phyloP scores from a whole-genome alignment of 2,329 filamentous ascomycete species.

The Neobulgaria alba region DNA sequence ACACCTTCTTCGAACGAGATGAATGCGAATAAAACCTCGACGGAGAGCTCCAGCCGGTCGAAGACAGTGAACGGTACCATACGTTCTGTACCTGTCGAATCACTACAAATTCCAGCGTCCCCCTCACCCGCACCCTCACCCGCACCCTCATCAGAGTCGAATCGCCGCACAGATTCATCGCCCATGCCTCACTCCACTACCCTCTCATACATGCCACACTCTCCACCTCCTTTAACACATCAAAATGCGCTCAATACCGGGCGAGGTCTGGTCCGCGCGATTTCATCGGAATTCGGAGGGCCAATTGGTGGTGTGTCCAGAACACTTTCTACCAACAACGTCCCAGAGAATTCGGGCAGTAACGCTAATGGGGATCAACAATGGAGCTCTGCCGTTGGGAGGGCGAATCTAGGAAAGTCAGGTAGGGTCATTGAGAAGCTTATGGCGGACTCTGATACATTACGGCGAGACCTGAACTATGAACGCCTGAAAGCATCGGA shows the following conservation, averaged over 20 bases:
- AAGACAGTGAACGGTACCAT: slow-evolving; percentile 16
- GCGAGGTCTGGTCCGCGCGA: slow-evolving; percentile 17
- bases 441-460: slow-evolving; percentile 69
- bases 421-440: slow-evolving; percentile 73
- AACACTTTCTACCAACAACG: slow-evolving; percentile 14
- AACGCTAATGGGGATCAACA: slow-evolving; percentile 11
- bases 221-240: slow-evolving; percentile 16
- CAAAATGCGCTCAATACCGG: slow-evolving; percentile 17
- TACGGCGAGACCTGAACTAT: slow-evolving; percentile 64
- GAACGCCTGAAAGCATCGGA: slow-evolving; percentile 60
- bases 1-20: slow-evolving; percentile 23
- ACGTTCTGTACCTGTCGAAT: slow-evolving; percentile 23
- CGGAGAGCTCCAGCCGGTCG: neutral
- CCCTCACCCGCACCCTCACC: no score
- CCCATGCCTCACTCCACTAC: slow-evolving; percentile 17
- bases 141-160: no score
- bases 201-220: slow-evolving; percentile 10
- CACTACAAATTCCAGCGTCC: slow-evolving; percentile 5
- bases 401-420: slow-evolving; percentile 64
- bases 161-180: no score
- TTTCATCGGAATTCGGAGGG: slow-evolving; percentile 26
- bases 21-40: slow-evolving; percentile 18
- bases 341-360: slow-evolving; percentile 2
- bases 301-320: no score
- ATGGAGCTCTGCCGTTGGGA: slow-evolving; percentile 62